phyloP scores from a whole-genome alignment of 306 rosid species.

The Sesbania bispinosa region DNA sequence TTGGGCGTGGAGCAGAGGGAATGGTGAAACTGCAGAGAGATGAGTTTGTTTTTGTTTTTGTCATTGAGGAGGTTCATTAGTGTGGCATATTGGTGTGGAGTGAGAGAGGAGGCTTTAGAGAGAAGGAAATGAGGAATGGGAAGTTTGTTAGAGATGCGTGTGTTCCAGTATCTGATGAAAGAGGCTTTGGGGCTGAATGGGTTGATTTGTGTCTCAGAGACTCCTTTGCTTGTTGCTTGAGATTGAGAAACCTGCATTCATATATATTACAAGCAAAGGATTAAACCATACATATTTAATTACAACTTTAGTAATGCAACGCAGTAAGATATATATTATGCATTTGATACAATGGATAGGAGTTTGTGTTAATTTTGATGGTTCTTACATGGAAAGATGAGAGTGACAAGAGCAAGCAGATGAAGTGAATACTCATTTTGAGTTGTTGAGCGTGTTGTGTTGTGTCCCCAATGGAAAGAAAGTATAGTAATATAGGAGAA shows the following conservation, averaged over 20 bases:
- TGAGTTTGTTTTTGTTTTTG: constrained; percentile 11
- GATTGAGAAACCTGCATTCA: constrained; percentile 40
- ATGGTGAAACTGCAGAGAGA: constrained; percentile 23
- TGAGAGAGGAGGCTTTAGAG: constrained; percentile 73
- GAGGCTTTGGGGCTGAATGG: constrained; percentile 82
- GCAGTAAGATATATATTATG: not conserved
- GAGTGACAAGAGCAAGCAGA: constrained; percentile 48
- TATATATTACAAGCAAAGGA: not conserved
- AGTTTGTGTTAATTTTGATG: not conserved
- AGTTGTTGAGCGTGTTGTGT: not conserved
- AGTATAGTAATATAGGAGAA: constrained; percentile 14
- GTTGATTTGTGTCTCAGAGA: constrained; percentile 25
- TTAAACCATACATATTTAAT: not conserved
- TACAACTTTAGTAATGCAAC: too few species aligned
- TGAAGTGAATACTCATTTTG: constrained; percentile 37
- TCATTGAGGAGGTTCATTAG: constrained; percentile 35
- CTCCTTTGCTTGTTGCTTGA: too few species aligned
- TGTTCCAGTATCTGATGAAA: constrained; percentile 69
- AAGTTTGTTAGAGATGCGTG: constrained; percentile 40
- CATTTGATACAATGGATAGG: not conserved
- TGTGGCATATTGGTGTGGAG: constrained; percentile 44
- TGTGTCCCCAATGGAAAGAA: not conserved
- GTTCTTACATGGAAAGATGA: constrained; percentile 54
- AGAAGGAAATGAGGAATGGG: constrained; percentile 56
- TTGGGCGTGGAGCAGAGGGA: constrained; percentile 64